Conservation (phyloP, 2,329 filamentous ascomycete species). For the Cercospora sesami region DNA sequence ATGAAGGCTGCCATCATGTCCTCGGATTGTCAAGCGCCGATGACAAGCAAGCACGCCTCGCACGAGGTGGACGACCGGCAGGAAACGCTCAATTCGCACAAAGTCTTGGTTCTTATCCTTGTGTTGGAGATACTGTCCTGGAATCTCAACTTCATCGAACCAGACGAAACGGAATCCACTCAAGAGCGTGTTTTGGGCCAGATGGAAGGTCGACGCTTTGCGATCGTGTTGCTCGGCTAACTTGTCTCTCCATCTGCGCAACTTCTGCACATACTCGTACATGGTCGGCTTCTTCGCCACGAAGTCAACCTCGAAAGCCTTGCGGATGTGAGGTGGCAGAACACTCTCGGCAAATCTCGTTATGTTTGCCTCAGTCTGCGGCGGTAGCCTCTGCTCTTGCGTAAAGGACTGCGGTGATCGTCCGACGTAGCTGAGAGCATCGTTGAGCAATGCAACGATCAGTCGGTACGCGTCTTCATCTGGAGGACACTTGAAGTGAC, state of each 20-base stretch:
- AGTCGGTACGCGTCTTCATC: conserved; percentile 97
- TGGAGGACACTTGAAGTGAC: conserved; percentile 97
- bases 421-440: conserved; percentile 88
- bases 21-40: conserved; percentile 89
- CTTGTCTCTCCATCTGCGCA: conserved; percentile 93
- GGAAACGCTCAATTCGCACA: conserved; percentile 92
- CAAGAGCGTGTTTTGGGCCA: conserved; percentile 85
- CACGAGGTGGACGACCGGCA: conserved; percentile 91
- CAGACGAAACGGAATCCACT: conserved; percentile 97
- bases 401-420: conserved; percentile 84
- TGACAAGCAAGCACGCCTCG: conserved; percentile 89
- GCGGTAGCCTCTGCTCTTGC: conserved; percentile 84
- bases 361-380: conserved; percentile 92
- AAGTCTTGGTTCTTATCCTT: conserved; percentile 99
- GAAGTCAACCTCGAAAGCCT: conserved; percentile 97
- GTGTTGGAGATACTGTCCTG: conserved; percentile 93
- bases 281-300: conserved; percentile 93
- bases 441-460: conserved; percentile 95
- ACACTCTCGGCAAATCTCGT: conserved; percentile 96
- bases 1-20: conserved; percentile 96
- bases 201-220: conserved; percentile 67
- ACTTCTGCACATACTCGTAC: conserved; percentile 97
- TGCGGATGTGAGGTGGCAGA: conserved; percentile 88
- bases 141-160: conserved; percentile 97
- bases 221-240: conserved; percentile 97